Conservation (phyloP, 345 rosid genomes). For the Toxicodendron radicans region DNA sequence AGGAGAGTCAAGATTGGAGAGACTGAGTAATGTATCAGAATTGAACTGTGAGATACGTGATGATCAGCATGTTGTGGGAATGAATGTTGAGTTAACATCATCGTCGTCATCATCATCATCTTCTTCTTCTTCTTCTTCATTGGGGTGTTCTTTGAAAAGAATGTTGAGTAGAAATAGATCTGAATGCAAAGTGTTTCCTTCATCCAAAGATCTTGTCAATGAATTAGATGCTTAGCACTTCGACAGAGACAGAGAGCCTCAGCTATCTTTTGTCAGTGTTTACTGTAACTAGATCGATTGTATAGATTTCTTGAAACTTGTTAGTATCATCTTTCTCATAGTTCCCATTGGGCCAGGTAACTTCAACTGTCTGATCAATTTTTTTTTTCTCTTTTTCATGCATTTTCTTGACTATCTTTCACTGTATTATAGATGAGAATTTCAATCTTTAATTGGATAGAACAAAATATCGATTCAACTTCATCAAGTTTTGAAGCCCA, state of each 20-base stretch:
- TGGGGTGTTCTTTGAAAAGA: conserved; percentile 55
- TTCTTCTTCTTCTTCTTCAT: conserved; percentile 34
- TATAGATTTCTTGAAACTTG: conserved; percentile 17
- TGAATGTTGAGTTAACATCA: conserved; percentile 3
- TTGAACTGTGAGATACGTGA: conserved; percentile 20
- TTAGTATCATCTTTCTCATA: conserved; percentile 12
- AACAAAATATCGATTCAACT: too few species aligned
- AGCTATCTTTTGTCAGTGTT: not conserved
- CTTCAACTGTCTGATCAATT: not conserved
- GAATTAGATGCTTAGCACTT: conserved; percentile 21
- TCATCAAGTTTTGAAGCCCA: too few species aligned
- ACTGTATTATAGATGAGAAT: too few species aligned
- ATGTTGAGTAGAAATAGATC: conserved; percentile 70
- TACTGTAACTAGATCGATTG: not conserved
- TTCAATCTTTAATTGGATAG: too few species aligned
- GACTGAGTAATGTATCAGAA: conserved; percentile 21
- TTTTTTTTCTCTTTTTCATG: too few species aligned
- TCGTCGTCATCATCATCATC: conserved; percentile 16
- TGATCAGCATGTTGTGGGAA: conserved; percentile 25
- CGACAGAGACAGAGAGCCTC: not conserved
- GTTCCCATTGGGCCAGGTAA: not conserved
- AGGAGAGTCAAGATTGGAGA: conserved; percentile 31
- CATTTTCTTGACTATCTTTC: too few species aligned
- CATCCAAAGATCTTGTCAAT: conserved; percentile 20
- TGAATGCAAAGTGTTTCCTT: conserved; percentile 51